Base-by-base conservation (phyloP, 202 grass and related monocot species). In the Cymbopogon flexuosus region DNA sequence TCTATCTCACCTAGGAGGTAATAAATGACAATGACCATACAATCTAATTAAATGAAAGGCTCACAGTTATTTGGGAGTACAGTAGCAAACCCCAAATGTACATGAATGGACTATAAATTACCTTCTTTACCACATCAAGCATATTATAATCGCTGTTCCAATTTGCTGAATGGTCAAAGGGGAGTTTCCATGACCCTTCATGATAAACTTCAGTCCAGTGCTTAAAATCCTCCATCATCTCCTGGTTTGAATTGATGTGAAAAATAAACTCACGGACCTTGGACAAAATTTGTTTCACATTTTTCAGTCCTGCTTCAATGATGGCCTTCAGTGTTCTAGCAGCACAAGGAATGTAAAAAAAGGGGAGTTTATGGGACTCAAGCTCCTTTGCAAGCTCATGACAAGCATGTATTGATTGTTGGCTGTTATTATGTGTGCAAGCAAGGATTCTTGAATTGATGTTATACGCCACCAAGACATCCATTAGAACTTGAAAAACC, bases 341-440 rank as follows among this genome's bases (percentile, higher is more conserved):
- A 46, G 92, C 96, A 79, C 96, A 98, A 6, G 96, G 96, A 46
- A 98, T 86, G 87, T 93, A 93, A 84, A 81, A 93, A 77, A 98
- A 93, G 5, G 84, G 88, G 62, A 90, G 76, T 79, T 91, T 90
- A 45, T 66, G 88, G 46, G 86, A 76, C 70, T 95, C 62, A 14
- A 98, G 85, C 76, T 85, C 88, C 68, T 72, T 86, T 35, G 74
- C 89, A 58, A 95, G 80, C 59, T 89, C 76, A 64, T 81, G 61
- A 70, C 90, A 95, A 37, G 90, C 92, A 82, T 87, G 66, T 69
- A 87, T 79, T 0, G 92, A 90, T 21, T 84, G 87, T 15, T 91
- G 90, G 77, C 83, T 87, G 49, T 91, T 93, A 80, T 93, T 89
- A 70, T 85, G 88, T 27, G 96, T 99, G 87, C 92, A 99, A 83